Evolutionary conservation across 176 grass and related monocot genomes (phyloP).

Genomic region (Elymus sibiricus): DNA sequence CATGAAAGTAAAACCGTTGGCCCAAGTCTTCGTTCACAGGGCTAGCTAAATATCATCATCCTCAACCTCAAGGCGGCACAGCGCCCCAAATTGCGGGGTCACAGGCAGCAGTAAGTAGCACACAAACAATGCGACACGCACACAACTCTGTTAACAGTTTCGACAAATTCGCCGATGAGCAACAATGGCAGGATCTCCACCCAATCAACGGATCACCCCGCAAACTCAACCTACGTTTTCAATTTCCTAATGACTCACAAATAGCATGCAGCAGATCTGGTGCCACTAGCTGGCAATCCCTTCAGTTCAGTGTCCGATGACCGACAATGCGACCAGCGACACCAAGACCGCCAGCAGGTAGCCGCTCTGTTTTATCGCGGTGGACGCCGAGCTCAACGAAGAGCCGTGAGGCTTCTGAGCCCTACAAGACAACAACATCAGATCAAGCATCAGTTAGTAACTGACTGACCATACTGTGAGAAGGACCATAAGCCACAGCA

Average conservation of each 20-base stretch:
- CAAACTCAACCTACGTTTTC: constrained; percentile 28
- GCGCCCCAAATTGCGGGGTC: constrained; percentile 18
- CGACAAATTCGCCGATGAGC: constrained; percentile 13
- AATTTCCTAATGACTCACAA: constrained; percentile 38
- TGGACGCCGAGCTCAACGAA: neutral
- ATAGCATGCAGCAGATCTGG: neutral
- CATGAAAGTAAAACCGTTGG: neutral
- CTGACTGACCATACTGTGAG: neutral
- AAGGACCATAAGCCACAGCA: neutral
- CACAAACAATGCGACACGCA: neutral
- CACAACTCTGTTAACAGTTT: constrained; percentile 34
- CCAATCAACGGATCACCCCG: constrained; percentile 22
- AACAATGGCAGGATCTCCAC: constrained; percentile 18
- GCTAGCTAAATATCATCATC: constrained; percentile 1
- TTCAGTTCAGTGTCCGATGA: constrained; percentile 31
- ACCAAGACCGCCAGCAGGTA: constrained; percentile 35
- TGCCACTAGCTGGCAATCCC: neutral
- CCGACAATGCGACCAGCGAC: constrained; percentile 12
- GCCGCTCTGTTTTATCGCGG: neutral
- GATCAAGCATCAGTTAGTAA: neutral
- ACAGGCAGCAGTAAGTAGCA: neutral
- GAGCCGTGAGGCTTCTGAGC: constrained; percentile 67
- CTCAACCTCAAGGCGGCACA: neutral
- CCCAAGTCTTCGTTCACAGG: neutral
- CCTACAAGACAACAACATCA: constrained; percentile 33